These are phyloP conservation scores for Amanita rimosa DNA, from an alignment of 768 basidiomycete genomes.

Conservation along the genomic window DNA sequence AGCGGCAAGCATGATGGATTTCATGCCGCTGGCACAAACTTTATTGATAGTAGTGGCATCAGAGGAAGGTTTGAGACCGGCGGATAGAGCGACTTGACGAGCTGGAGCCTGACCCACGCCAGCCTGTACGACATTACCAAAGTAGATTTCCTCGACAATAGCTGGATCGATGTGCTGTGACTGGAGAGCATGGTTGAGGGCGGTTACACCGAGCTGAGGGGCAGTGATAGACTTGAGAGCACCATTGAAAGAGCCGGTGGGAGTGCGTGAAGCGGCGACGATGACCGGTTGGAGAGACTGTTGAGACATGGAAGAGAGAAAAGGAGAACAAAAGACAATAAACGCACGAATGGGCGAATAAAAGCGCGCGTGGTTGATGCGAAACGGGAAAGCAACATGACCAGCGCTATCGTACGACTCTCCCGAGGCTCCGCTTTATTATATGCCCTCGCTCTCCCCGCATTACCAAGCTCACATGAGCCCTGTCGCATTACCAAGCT, in stretches of 20 bases:
- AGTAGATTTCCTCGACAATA: conserved; percentile 88
- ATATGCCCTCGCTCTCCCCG: background rate
- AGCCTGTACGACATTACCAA: conserved; percentile 96
- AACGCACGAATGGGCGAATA: conserved; percentile 42
- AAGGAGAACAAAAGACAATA: conserved; percentile 1
- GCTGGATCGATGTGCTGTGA: conserved; percentile 72
- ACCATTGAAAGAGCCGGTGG: conserved; percentile 89
- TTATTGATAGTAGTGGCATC: conserved; percentile 99
- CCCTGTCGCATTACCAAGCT: conserved; percentile 12
- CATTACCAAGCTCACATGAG: background rate
- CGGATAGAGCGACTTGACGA: conserved; percentile 85
- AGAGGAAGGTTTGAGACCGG: conserved; percentile 76
- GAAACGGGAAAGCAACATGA: conserved; percentile 36
- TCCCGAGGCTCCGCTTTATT: background rate
- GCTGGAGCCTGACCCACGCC: conserved; percentile 98
- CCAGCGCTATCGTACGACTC: conserved; percentile 12
- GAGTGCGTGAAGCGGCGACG: conserved; percentile 88
- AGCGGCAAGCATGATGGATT: conserved; percentile 87
- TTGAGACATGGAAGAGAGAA: conserved; percentile 2
- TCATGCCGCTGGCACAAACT: conserved; percentile 97
- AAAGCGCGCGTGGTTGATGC: conserved; percentile 28
- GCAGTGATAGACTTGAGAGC: conserved; percentile 81
- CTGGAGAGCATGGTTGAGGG: conserved; percentile 83
- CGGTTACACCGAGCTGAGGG: conserved; percentile 79
- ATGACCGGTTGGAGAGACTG: conserved; percentile 79